These are phyloP conservation scores for Fraxinus ornus DNA, from an alignment of 305 asterid species.

Conservation along the genomic window DNA sequence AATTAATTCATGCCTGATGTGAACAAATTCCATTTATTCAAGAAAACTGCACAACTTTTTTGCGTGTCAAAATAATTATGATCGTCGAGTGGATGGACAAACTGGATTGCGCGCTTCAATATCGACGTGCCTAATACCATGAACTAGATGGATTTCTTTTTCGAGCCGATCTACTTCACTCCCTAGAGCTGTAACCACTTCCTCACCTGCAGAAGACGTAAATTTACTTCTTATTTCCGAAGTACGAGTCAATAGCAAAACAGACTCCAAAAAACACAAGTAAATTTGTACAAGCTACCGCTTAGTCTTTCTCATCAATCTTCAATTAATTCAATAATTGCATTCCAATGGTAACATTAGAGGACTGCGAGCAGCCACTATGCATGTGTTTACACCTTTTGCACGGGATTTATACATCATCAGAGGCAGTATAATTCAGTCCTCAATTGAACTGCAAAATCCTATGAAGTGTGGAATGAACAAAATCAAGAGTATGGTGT, in stretches of 20 bases:
- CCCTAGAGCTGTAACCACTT: constrained; percentile 55
- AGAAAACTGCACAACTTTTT: not conserved
- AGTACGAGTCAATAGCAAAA: too few species aligned
- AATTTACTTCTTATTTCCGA: not conserved
- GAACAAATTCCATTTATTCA: not conserved
- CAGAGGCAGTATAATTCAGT: not conserved
- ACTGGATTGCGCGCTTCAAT: too few species aligned
- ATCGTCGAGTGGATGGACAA: constrained; percentile 35
- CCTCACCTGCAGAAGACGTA: constrained; percentile 54
- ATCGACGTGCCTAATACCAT: too few species aligned
- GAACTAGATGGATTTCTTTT: too few species aligned
- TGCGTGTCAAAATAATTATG: not conserved
- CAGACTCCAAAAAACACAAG: too few species aligned
- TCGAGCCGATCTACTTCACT: too few species aligned
- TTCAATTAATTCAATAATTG: not conserved
- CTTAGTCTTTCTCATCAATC: too few species aligned
- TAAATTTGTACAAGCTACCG: too few species aligned
- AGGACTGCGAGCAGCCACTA: not conserved
- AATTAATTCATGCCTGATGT: not conserved
- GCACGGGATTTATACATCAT: too few species aligned
- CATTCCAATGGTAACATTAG: not conserved
- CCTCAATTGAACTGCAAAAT: not conserved
- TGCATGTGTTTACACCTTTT: not conserved
- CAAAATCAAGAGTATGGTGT: constrained; percentile 1
- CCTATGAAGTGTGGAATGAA: constrained; percentile 11